A percentile compares a stretch with the other conserved stretches of the same genome.
Evolutionary conservation across 2,329 filamentous ascomycete species (phyloP).

Genomic region (Trichoderma endophyticum): DNA sequence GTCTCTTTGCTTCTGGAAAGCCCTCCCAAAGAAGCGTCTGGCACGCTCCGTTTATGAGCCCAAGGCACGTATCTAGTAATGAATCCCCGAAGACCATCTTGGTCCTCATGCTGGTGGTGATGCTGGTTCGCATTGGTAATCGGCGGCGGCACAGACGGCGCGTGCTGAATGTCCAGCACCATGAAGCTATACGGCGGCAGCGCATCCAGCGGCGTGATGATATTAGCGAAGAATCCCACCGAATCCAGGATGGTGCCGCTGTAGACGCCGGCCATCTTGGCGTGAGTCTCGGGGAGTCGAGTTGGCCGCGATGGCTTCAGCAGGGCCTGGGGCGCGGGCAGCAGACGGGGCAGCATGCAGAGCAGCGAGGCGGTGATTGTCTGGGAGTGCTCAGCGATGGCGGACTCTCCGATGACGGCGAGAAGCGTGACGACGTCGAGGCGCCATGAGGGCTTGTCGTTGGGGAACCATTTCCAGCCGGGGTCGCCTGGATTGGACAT

Average conservation of each 20-base stretch:
- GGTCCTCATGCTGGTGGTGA: neutral
- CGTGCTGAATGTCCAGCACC: conserved; percentile 48
- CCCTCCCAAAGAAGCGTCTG: neutral
- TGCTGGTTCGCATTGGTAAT: neutral
- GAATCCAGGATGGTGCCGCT: conserved; percentile 53
- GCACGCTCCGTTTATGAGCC: neutral
- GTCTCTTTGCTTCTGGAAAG: neutral
- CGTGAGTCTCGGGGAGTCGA: conserved; percentile 53
- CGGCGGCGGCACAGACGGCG: conserved; percentile 26
- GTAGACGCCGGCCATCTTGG: conserved; percentile 56
- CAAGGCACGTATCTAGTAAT: neutral
- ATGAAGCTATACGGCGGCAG: conserved; percentile 47
- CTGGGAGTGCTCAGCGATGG: conserved; percentile 56
- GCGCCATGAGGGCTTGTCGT: conserved; percentile 45
- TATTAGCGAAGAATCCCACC: conserved; percentile 60
- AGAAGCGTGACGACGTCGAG: conserved; percentile 62
- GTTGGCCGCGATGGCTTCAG: conserved; percentile 53
- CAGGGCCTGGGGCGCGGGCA: conserved; percentile 62
- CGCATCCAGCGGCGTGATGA: conserved; percentile 55
- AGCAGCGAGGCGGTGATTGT: conserved; percentile 56
- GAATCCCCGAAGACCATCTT: neutral
- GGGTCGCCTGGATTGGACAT: conserved; percentile 28
- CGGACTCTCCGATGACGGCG: conserved; percentile 60
- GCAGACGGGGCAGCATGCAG: conserved; percentile 56
- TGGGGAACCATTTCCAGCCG: conserved; percentile 45